Evolutionary conservation across 768 basidiomycete species (phyloP).

Genomic region (Collybiopsis luxurians): DNA sequence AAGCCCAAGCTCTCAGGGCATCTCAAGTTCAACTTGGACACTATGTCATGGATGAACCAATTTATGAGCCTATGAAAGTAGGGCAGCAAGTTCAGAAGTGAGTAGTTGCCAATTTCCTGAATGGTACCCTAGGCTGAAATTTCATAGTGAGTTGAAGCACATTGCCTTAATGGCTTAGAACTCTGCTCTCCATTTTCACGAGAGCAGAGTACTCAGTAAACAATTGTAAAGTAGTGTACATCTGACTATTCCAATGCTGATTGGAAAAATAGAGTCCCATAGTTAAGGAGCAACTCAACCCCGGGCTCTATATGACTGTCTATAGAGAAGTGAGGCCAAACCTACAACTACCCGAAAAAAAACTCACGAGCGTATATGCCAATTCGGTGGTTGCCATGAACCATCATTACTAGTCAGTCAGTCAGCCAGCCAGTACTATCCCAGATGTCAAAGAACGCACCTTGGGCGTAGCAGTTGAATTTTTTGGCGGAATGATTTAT

Average conservation of each 20-base stretch:
- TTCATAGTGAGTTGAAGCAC: conserved; percentile 69
- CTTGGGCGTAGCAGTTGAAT: conserved; percentile 44
- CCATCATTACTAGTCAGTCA: conserved; percentile 24
- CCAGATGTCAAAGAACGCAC: conserved; percentile 26
- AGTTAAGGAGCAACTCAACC: not conserved
- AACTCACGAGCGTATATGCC: conserved; percentile 45
- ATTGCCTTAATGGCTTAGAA: conserved; percentile 75
- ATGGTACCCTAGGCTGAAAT: conserved; percentile 5
- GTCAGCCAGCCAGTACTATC: not conserved
- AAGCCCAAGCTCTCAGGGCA: conserved; percentile 43
- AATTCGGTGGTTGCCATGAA: conserved; percentile 68
- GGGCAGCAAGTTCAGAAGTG: conserved; percentile 87
- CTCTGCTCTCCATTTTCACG: not conserved
- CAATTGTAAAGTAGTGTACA: no score
- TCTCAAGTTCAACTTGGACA: conserved; percentile 35
- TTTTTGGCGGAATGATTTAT: conserved; percentile 53
- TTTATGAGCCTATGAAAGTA: conserved; percentile 78
- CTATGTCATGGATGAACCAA: conserved; percentile 37
- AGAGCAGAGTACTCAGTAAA: no score
- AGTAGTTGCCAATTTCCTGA: conserved; percentile 19
- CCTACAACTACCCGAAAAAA: not conserved
- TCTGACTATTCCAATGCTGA: not conserved
- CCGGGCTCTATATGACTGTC: conserved; percentile 4
- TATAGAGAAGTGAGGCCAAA: not conserved
- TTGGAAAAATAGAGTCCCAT: not conserved